Percentiles rank a stretch among this genome's conserved stretches.
Evolutionary conservation across 202 grass and related monocot genomes (phyloP).

Genomic region (Digitaria exilis): DNA sequence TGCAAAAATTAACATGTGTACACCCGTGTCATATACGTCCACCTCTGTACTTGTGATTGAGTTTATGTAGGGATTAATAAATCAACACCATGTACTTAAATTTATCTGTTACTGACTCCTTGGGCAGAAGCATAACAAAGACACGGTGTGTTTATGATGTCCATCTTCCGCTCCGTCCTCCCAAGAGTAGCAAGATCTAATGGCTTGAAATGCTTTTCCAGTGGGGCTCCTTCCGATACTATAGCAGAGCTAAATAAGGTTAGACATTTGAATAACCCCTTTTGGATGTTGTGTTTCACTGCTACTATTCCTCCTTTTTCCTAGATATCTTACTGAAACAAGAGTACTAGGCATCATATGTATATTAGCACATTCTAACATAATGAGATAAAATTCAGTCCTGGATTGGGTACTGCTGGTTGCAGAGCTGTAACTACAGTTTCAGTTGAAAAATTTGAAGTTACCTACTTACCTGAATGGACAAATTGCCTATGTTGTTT

Average conservation of each 20-base stretch:
- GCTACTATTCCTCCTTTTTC: background rate
- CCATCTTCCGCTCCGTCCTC: conserved; percentile 33
- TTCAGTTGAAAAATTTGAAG: background rate
- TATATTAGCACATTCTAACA: background rate
- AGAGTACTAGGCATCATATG: background rate
- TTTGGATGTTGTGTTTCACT: background rate
- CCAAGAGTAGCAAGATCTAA: conserved; percentile 38
- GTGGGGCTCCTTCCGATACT: conserved; percentile 36
- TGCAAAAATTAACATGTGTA: too few species aligned
- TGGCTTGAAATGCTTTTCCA: conserved; percentile 53
- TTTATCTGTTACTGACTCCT: background rate
- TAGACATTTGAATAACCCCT: background rate
- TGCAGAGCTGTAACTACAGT: background rate
- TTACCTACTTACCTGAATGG: background rate
- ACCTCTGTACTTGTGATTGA: too few species aligned
- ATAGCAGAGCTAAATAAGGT: conserved; percentile 73
- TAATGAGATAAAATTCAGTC: background rate
- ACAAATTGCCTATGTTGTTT: background rate
- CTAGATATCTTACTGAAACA: background rate
- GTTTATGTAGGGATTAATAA: background rate
- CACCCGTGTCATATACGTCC: too few species aligned
- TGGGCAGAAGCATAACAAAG: conserved; percentile 14
- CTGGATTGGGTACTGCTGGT: background rate
- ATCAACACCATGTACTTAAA: background rate
- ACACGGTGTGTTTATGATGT: conserved; percentile 8